Percentiles rank a stretch among this genome's conserved stretches.
Conservation (phyloP, 2,329 filamentous ascomycete species). For the Trichoderma sp. region DNA sequence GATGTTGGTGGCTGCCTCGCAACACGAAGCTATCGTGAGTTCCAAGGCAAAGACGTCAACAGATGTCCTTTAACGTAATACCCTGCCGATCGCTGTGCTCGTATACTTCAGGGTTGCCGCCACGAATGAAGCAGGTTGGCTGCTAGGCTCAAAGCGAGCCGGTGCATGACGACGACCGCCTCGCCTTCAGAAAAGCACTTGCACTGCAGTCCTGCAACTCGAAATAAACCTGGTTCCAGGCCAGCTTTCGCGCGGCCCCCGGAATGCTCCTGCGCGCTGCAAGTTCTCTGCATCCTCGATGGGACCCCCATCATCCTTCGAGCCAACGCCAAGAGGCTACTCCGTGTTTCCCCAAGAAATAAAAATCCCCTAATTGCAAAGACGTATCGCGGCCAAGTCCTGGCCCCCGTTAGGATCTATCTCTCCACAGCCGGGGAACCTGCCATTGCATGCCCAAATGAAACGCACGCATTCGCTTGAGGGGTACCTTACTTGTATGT, state of each 20-base stretch:
- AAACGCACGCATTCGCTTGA: not conserved
- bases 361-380: slow-evolving; percentile 6
- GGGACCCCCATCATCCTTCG: not conserved
- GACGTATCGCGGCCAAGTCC: not conserved
- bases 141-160: not conserved
- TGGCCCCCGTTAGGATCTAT: not conserved
- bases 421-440: slow-evolving; percentile 15
- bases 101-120: not conserved
- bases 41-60: not conserved
- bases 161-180: slow-evolving; percentile 8
- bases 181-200: not conserved
- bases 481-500: slow-evolving; percentile 16
- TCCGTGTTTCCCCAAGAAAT: not conserved
- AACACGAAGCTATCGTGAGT: not conserved
- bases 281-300: slow-evolving; percentile 15
- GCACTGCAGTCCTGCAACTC: not conserved
- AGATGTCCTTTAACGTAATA: not conserved
- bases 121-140: not conserved
- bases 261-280: slow-evolving; percentile 19
- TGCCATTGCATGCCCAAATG: slow-evolving; percentile 13
- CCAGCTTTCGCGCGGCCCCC: slow-evolving; percentile 1
- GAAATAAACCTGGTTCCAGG: not conserved
- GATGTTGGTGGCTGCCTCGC: slow-evolving; percentile 8
- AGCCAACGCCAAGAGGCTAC: not conserved
- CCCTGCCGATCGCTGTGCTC: not conserved